These are phyloP conservation scores for Candida awuae DNA, from an alignment of 805 yeast genomes.

Conservation along the genomic window DNA sequence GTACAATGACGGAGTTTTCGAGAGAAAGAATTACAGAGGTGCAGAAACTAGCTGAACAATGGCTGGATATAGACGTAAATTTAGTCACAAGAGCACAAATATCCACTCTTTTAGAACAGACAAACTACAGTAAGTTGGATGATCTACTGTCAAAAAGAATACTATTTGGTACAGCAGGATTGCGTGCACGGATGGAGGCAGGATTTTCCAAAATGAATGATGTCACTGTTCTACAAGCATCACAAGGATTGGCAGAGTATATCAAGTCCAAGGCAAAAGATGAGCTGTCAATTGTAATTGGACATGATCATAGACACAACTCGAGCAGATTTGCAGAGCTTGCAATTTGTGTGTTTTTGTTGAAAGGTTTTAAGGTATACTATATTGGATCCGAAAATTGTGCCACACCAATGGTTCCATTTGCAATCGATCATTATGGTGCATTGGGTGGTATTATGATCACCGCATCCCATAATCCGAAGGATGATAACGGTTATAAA, in stretches of 20 bases:
- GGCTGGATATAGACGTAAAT: conserved; percentile 34
- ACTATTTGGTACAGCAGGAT: conserved; percentile 89
- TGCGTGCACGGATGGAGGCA: conserved; percentile 81
- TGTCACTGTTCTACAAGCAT: conserved; percentile 81
- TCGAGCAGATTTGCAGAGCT: conserved; percentile 74
- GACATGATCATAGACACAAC: conserved; percentile 85
- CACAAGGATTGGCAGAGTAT: conserved; percentile 69
- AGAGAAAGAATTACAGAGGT: no score
- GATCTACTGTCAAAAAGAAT: conserved; percentile 51
- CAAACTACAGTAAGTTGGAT: conserved; percentile 39
- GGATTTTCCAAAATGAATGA: conserved; percentile 87
- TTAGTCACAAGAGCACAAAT: conserved; percentile 49
- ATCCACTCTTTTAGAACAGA: conserved; percentile 28
- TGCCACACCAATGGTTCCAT: conserved; percentile 93
- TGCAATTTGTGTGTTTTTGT: conserved; percentile 65
- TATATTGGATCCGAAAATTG: conserved; percentile 37
- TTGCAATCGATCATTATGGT: conserved; percentile 52
- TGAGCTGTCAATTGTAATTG: conserved; percentile 54
- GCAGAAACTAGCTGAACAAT: conserved; percentile 25
- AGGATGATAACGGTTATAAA: conserved; percentile 85
- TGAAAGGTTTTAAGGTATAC: conserved; percentile 62
- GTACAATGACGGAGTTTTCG: no score
- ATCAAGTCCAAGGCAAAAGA: conserved; percentile 25
- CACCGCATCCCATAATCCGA: conserved; percentile 84
- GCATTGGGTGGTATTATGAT: conserved; percentile 88